Evolutionary conservation across 495 filamentous ascomycete species (phyloP).

Genomic region (Aspergillus incahuasiensis): DNA sequence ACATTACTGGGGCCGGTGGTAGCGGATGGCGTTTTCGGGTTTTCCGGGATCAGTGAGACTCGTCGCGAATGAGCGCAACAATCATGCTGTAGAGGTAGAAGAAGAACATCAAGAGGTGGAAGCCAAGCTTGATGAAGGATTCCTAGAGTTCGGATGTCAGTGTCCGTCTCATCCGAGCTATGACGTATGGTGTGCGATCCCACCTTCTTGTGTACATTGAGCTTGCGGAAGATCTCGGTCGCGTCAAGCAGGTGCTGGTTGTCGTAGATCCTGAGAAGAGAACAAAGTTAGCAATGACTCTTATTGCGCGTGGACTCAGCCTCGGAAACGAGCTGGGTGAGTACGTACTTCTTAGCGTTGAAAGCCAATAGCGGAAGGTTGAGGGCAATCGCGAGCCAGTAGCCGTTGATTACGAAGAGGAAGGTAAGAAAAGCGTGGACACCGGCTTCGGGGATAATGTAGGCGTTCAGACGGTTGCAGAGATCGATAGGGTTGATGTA

Average conservation of each 20-base stretch:
- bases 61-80: constrained; percentile 93
- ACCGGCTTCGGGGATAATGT: constrained; percentile 97
- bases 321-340: constrained; percentile 4
- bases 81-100: constrained; percentile 99
- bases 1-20: constrained; percentile 25
- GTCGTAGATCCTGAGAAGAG: constrained; percentile 71
- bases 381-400: constrained; percentile 90
- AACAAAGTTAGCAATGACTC: background rate
- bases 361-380: constrained; percentile 90
- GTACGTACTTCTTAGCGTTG: constrained; percentile 91
- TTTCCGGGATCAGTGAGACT: constrained; percentile 65
- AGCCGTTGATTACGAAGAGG: constrained; percentile 96
- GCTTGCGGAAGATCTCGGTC: constrained; percentile 98
- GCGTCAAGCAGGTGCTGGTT: constrained; percentile 96
- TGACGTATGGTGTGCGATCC: constrained; percentile 17
- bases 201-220: constrained; percentile 99
- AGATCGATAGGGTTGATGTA: constrained; percentile 99
- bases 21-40: constrained; percentile 40
- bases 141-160: constrained; percentile 54
- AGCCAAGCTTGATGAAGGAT: constrained; percentile 98
- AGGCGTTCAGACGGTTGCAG: constrained; percentile 99
- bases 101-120: constrained; percentile 99
- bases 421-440: constrained; percentile 93
- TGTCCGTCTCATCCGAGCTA: background rate
- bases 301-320: constrained; percentile 9